phyloP scores from a whole-genome alignment of 192 early-diverging fungal species.

The Entomortierella beljakovae region DNA sequence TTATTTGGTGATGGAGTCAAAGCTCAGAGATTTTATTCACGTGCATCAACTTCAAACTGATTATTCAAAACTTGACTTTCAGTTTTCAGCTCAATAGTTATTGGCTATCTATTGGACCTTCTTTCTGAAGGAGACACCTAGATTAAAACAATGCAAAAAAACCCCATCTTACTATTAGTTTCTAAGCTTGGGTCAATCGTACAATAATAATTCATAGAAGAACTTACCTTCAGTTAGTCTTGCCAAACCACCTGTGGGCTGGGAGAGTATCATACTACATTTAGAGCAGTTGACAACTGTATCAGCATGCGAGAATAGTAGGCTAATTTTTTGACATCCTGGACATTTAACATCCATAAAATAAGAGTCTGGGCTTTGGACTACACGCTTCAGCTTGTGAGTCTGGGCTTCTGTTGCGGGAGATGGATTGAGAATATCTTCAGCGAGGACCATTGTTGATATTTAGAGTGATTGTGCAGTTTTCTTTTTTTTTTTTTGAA shows the following conservation, averaged over 20 bases:
- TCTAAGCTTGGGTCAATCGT: too few relatives aligned
- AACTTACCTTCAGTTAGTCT: slow-evolving; percentile 78
- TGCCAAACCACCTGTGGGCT: slow-evolving; percentile 92
- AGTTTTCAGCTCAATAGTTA: too few relatives aligned
- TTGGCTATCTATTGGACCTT: slow-evolving; percentile 85
- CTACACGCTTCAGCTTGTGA: slow-evolving; percentile 73
- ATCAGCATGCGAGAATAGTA: slow-evolving; percentile 92
- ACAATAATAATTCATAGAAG: too few relatives aligned
- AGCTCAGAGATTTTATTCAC: too few relatives aligned
- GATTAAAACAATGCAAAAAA: too few relatives aligned
- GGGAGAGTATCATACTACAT: slow-evolving; percentile 88
- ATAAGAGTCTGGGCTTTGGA: slow-evolving; percentile 89
- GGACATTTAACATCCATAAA: slow-evolving; percentile 99
- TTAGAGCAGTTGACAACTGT: slow-evolving; percentile 88
- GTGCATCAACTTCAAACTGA: too few relatives aligned
- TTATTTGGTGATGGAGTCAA: too few relatives aligned
- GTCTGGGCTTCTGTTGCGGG: slow-evolving; percentile 75
- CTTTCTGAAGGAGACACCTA: slow-evolving; percentile 76
- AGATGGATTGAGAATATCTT: slow-evolving; percentile 96
- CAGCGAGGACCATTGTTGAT: slow-evolving; percentile 69
- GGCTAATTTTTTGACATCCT: slow-evolving; percentile 87
- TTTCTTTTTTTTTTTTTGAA: background rate
- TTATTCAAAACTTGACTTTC: too few relatives aligned
- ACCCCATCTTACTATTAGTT: too few relatives aligned
- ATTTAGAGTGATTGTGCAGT: too few relatives aligned